Evolutionary conservation across 495 filamentous ascomycete species (phyloP).

Genomic region (Acidomyces sp.): DNA sequence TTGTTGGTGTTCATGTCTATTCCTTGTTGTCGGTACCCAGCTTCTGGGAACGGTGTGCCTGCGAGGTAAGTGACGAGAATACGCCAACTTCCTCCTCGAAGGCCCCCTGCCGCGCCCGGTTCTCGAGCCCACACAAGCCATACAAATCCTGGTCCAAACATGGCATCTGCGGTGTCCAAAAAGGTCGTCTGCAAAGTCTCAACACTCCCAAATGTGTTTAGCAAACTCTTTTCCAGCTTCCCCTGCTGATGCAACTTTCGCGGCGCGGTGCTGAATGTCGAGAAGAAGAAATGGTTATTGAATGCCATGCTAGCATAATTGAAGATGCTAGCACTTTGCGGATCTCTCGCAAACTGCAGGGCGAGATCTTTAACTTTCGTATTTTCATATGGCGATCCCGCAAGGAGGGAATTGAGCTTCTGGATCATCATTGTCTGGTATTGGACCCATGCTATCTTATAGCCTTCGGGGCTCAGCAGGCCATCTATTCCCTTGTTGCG

Average conservation of each 20-base stretch:
- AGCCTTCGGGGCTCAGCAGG: slow-evolving; percentile 51
- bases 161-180: slow-evolving; percentile 65
- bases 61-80: slow-evolving; percentile 85
- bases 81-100: slow-evolving; percentile 38
- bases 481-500: slow-evolving; percentile 49
- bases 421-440: slow-evolving; percentile 63
- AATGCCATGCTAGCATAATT: slow-evolving; percentile 92
- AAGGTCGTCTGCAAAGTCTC: slow-evolving; percentile 69
- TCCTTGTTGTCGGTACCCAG: slow-evolving; percentile 67
- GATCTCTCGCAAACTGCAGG: slow-evolving; percentile 63
- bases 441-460: slow-evolving; percentile 64
- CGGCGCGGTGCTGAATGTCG: slow-evolving; percentile 31
- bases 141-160: slow-evolving; percentile 96
- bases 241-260: neutral
- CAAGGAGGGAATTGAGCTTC: slow-evolving; percentile 59
- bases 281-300: slow-evolving; percentile 97
- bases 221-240: slow-evolving; percentile 38
- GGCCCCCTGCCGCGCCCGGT: slow-evolving; percentile 27
- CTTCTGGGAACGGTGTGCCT: slow-evolving; percentile 73
- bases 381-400: slow-evolving; percentile 45
- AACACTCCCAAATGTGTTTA: slow-evolving; percentile 59
- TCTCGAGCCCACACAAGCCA: slow-evolving; percentile 56
- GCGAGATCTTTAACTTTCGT: slow-evolving; percentile 51
- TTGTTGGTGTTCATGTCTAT: slow-evolving; percentile 65
- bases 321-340: slow-evolving; percentile 64